Base-by-base conservation (phyloP, 495 filamentous ascomycete genomes). In the Penicillium atrosanguineum region DNA sequence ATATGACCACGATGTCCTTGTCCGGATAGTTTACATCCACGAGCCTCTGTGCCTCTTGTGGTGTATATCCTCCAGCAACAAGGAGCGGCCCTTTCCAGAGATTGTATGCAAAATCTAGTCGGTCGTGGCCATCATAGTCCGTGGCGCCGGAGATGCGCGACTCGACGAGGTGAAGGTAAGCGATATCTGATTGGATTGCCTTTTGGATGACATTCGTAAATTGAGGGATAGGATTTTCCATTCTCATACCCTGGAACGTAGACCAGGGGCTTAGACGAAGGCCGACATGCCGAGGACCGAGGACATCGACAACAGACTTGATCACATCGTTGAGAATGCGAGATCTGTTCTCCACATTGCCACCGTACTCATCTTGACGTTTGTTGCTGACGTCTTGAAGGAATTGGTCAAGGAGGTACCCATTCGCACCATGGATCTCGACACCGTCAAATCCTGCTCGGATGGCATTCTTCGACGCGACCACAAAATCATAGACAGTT, bases 351-450 rank as follows among this genome's bases (percentile, higher is more conserved):
- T 85, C 84, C 37, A 87, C 63, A 55, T 73, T 83, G 8, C 87
- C 87, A n/a, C 87, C 87, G 58, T 81, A 91, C 19, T 58, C 44
- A 62, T 91, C 88, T 4, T 74, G 81, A 4, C 88, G 77, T 50
- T 78, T 57, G 70, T 90, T 91, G 56, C 62, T 69, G 19, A 63
- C 71, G 52, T 84, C 80, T 57, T 87, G 84, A 5, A 76, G 68
- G 69, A 92, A 92, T 65, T 91, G 88, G 57, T 92, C 85, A 29
- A 88, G 66, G 25, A 92, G 70, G 53, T 89, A 91, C 7, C 87
- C 88, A 55, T 92, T 90, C 2, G 86, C 86, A 25, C 79, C 83
- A 62, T 90, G 87, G 34, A 90, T 72, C 70, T 93, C 88, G 1
- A 93, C 86, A 8, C 86, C 87, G 61, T 91, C 88, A 54, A 90